Base-by-base conservation (phyloP, 1,139 yeast genomes). In the Candida dubliniensis region DNA sequence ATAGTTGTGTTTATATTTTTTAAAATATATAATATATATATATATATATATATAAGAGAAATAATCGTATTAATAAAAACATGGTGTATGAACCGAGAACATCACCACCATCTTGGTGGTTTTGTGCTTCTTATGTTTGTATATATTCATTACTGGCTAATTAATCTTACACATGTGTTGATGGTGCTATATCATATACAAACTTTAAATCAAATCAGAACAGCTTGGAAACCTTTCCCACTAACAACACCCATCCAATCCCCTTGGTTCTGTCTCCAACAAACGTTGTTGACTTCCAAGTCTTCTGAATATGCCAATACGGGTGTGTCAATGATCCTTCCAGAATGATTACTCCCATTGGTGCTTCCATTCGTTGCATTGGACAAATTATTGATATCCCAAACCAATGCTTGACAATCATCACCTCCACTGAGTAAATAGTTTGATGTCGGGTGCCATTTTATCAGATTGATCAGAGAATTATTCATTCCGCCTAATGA, bases 341-440 rank as follows among this genome's bases (percentile, higher is more conserved):
- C 57, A 11, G 47, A 38, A 23, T 45, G 25, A 39, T 42, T 41
- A 29, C 18, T 32, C 8, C 43, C 27, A 12, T 38, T 27, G 10
- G 26, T 35, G 23, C 35, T 9, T 49, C 31, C 25, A 42, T 41
- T 11, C 42, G 25, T 13, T 42, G 39, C 13, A 10, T 50, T 57
- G 27, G 59, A 58, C 30, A 67, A 39, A 34, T 58, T 59, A 46
- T 66, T 70, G 47, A 89, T 71, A 62, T 93, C 96, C 95, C 97
- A 90, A 12, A 87, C 71, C 32, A 91, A 67, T 0, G 88, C 87
- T 63, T 90, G 96, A 62, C 96, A 87, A 64, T 91, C 98, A 60
- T 93, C 98, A 23, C 87, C 84, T 14, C 95, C 95, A 0, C 91
- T 79, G 13, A 89, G 72, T 30, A 93, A 65, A 37, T 76, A 66